Percentiles rank a stretch among this genome's conserved stretches.
Conservation (phyloP, 306 rosid species). For the Ziziphus jujuba region DNA sequence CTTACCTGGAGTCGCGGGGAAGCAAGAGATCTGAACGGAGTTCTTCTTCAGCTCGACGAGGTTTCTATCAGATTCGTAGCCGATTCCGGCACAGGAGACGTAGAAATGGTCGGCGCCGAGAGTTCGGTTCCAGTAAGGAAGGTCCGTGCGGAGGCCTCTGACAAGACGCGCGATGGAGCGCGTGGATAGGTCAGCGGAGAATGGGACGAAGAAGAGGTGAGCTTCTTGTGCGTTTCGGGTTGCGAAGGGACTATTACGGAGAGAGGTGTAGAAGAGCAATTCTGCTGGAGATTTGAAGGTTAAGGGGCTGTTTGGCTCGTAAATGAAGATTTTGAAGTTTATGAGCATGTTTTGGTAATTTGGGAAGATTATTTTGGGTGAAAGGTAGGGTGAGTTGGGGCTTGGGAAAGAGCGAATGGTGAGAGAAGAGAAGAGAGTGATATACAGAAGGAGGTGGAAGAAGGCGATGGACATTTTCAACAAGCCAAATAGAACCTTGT, state of each 20-base stretch:
- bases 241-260: conserved; percentile 38
- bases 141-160: conserved; percentile 27
- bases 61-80: conserved; percentile 42
- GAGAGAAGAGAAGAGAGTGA: conserved; percentile 16
- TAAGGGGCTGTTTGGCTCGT: conserved; percentile 39
- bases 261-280: conserved; percentile 52
- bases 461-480: conserved; percentile 17
- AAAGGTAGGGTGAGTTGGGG: conserved; percentile 44
- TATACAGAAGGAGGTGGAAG: background rate
- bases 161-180: conserved; percentile 53
- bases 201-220: conserved; percentile 64
- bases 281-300: conserved; percentile 29
- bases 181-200: conserved; percentile 36
- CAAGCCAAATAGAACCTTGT: background rate
- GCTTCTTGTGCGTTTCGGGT: conserved; percentile 53
- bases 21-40: conserved; percentile 65
- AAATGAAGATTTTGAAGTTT: conserved; percentile 49
- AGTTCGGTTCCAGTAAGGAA: conserved; percentile 77
- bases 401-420: conserved; percentile 19
- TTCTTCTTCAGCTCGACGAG: conserved; percentile 69
- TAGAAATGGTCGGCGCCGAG: conserved; percentile 83
- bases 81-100: conserved; percentile 47
- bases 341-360: conserved; percentile 57
- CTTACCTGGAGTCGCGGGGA: conserved; percentile 36
- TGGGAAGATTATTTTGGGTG: conserved; percentile 42